A percentile compares a stretch with the other conserved stretches of the same genome.
phyloP scores from a whole-genome alignment of 768 basidiomycete genomes.

The Rhizopogon sp. region DNA sequence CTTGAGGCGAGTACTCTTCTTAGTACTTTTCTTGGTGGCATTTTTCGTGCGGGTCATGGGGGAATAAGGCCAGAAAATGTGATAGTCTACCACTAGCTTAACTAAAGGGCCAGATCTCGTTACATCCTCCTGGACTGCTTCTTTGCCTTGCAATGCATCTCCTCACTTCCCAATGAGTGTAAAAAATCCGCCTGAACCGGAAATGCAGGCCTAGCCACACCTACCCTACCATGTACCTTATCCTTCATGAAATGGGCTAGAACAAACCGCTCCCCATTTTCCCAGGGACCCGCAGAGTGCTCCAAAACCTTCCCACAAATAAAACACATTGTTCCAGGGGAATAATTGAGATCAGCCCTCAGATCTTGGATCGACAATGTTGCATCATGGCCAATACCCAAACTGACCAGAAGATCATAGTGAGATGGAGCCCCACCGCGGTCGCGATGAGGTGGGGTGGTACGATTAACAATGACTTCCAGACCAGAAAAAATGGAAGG shows the following conservation, averaged over 20 bases:
- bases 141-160: no score
- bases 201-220: background rate
- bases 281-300: background rate
- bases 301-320: background rate
- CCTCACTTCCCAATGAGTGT: background rate
- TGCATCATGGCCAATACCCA: background rate
- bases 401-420: constrained; percentile 5
- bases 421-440: background rate
- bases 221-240: background rate
- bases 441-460: background rate
- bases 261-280: background rate
- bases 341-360: background rate
- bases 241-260: background rate
- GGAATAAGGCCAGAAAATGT: no score
- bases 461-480: constrained; percentile 1
- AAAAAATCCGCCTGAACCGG: background rate
- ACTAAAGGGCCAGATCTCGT: no score
- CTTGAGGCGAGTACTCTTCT: background rate
- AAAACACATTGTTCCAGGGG: background rate
- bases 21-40: no score
- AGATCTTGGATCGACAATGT: background rate
- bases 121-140: background rate
- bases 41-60: background rate
- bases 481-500: background rate
- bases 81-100: no score